These are phyloP conservation scores for Rhizopogon vulgaris DNA, from an alignment of 768 basidiomycete species.

Conservation along the genomic window DNA sequence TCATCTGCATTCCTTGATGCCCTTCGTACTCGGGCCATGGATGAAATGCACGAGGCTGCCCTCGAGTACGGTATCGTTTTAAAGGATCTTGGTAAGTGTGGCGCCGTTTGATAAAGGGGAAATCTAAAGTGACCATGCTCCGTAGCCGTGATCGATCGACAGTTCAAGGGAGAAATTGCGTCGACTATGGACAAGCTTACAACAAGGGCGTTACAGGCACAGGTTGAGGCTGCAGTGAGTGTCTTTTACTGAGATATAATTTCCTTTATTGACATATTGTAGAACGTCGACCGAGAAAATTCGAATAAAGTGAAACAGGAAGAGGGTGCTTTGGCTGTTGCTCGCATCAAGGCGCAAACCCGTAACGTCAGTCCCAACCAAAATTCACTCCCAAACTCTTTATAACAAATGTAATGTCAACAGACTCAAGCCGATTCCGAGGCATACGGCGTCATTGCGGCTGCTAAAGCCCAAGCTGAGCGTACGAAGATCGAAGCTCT, in stretches of 20 bases:
- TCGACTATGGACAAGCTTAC: constrained; percentile 82
- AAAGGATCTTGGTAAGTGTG: constrained; percentile 62
- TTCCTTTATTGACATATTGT: neutral
- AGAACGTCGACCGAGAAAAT: constrained; percentile 85
- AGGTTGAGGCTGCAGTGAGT: constrained; percentile 78
- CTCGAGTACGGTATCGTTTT: constrained; percentile 79
- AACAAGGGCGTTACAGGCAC: constrained; percentile 77
- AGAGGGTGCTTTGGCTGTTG: constrained; percentile 71
- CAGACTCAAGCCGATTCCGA: constrained; percentile 70
- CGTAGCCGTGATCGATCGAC: constrained; percentile 76
- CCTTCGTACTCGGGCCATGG: constrained; percentile 76
- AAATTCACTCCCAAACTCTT: neutral
- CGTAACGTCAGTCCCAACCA: constrained; percentile 33
- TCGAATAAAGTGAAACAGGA: constrained; percentile 85
- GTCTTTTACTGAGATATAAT: neutral
- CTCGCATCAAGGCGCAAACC: constrained; percentile 67
- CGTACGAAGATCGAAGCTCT: constrained; percentile 62
- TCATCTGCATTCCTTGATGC: constrained; percentile 80
- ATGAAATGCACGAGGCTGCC: constrained; percentile 77
- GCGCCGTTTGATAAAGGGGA: neutral
- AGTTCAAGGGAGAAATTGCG: constrained; percentile 87
- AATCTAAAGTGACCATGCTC: constrained; percentile 7
- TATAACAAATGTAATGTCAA: constrained; percentile 5
- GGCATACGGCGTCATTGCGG: constrained; percentile 68
- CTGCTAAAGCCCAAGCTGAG: constrained; percentile 69